Base-by-base conservation (phyloP, 805 yeast genomes). In the Cyberlindnera euphorbiiphila region DNA sequence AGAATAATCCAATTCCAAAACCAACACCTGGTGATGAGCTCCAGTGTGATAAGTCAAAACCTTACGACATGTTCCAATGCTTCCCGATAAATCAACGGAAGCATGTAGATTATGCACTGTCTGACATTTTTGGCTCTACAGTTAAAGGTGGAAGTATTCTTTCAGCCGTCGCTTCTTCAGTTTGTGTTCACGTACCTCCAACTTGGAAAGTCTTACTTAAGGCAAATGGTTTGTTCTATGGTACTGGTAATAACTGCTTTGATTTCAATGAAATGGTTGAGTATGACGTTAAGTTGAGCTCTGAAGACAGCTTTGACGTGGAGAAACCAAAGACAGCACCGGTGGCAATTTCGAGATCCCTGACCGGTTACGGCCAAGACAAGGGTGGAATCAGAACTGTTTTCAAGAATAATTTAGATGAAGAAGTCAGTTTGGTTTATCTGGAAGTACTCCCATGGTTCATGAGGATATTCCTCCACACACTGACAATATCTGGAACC, bases 401-500 rank as follows among this genome's bases (percentile, higher is more conserved):
- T 9, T 72, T 91, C 51, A 64, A 65, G n/a, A 93, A 91, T 56
- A 85, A 87, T 1, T 62, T 77, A 1, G 48, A 62, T 6, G 59
- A 62, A 5, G 60, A 73, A 1, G 69, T 78, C 3, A 59, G 60
- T 2, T 66, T 89, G 31, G 61, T 77, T 1, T 84, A 85, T 50
- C 81, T 78, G 49, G 97, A 93, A 58, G 71, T 87, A 0, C 65
- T 88, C 20, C 98, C 98, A 0, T 93, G 98, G 98, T 93, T 76
- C 57, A 81, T 88, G 78, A 74, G 91, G 48, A 61, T 86, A 3
- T 93, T 84, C 53, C 61, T 93, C 29, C 88, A 86, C 49, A 78
- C 95, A 0, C 60, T 88, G 39, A 56, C 65, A 4, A 45, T 53
- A 2, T 33, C 51, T 7, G 56, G 61, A 15, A 50, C 46, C 5